Percentiles rank a stretch among this genome's conserved stretches.
phyloP scores from a whole-genome alignment of 2,329 filamentous ascomycete genomes.

The Colletotrichum sp. region DNA sequence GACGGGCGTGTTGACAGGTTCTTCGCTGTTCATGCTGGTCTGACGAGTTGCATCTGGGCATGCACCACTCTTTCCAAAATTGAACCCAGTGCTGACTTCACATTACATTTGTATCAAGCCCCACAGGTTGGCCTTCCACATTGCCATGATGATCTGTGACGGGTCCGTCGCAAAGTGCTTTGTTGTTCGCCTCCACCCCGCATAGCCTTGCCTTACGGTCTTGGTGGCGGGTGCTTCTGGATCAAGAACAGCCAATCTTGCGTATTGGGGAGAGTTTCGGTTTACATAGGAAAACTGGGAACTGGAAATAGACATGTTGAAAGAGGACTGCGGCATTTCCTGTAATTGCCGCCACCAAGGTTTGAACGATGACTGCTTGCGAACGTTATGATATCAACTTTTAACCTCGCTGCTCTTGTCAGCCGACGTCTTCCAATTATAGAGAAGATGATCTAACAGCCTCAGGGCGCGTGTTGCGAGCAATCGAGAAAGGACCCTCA shows the following conservation, averaged over 20 bases:
- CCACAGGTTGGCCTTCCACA: neutral
- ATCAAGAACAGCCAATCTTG: neutral
- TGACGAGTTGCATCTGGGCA: too few species aligned
- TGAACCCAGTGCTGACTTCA: fast-evolving
- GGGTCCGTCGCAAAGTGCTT: neutral
- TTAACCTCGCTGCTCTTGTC: neutral
- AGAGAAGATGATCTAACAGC: neutral
- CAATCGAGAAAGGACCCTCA: neutral
- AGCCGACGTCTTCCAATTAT: neutral
- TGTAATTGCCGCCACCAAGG: neutral
- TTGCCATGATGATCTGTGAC: neutral
- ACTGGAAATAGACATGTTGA: neutral
- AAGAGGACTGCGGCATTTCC: neutral
- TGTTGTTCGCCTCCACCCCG: neutral
- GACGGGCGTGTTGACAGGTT: too few species aligned
- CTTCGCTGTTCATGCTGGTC: too few species aligned
- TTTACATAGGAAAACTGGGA: too few species aligned
- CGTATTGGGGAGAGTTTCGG: neutral
- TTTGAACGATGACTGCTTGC: neutral
- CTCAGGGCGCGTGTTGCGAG: neutral
- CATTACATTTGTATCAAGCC: too few species aligned
- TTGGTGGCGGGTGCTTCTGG: neutral
- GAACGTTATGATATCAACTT: neutral
- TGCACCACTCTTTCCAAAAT: too few species aligned
- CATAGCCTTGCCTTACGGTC: neutral